phyloP scores from a whole-genome alignment of 108 stramenopile genomes.

The Nitzschia putrida region DNA sequence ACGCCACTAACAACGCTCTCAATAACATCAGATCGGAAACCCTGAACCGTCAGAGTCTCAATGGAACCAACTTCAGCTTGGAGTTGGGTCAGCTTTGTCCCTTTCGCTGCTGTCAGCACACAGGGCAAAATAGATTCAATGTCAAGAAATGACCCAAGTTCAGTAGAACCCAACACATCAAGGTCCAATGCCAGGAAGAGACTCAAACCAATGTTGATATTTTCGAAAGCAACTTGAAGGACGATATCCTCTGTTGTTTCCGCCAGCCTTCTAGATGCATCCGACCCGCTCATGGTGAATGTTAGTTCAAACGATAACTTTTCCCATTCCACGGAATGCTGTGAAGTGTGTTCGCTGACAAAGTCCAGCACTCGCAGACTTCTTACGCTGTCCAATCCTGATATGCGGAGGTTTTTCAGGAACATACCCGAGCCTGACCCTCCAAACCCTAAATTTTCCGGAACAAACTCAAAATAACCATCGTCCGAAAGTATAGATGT shows the following conservation, averaged over 20 bases:
- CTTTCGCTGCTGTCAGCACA: slow-evolving; percentile 43
- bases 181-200: slow-evolving; percentile 60
- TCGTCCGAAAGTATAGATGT: slow-evolving; percentile 44
- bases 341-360: slow-evolving; percentile 45
- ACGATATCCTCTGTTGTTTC: slow-evolving; percentile 40
- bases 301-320: slow-evolving; percentile 45
- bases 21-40: slow-evolving; percentile 21
- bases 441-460: slow-evolving; percentile 45
- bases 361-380: slow-evolving; percentile 44
- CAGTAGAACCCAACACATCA: slow-evolving; percentile 24
- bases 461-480: slow-evolving; percentile 41
- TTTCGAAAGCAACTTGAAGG: slow-evolving; percentile 41
- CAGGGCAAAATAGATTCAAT: slow-evolving; percentile 59
- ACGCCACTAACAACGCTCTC: slow-evolving; percentile 10
- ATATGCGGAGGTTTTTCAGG: slow-evolving; percentile 46
- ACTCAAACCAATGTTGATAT: slow-evolving; percentile 44
- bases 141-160: slow-evolving; percentile 51
- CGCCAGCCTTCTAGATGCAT: not conserved
- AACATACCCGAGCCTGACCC: slow-evolving; percentile 38
- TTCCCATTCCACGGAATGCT: slow-evolving; percentile 45
- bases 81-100: slow-evolving; percentile 46
- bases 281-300: slow-evolving; percentile 33
- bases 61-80: slow-evolving; percentile 18
- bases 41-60: slow-evolving; percentile 8
- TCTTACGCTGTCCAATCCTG: slow-evolving; percentile 60